Base-by-base conservation (phyloP, 768 basidiomycete species). In the Mycena metata region DNA sequence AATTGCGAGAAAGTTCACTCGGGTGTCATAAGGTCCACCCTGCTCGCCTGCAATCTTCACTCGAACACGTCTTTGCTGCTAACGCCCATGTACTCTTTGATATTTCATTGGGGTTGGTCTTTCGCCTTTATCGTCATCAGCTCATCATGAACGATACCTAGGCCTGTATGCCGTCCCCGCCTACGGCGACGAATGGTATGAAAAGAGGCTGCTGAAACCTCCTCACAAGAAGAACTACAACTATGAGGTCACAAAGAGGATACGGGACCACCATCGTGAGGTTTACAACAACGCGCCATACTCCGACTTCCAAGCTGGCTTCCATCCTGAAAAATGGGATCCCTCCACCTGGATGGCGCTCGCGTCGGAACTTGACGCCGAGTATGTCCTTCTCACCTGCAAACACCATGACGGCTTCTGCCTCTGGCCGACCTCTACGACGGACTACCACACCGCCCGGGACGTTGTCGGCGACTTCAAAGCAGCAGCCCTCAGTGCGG, bases 341-440 rank as follows among this genome's bases (percentile, higher is more conserved):
- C 59, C 46, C 9, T 49, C 59, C 2, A 41, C 13, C 5, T 60
- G 59, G 59, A 60, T 60, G 59, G 9, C 46, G 8, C 59, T 60
- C 45, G 59, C 59, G 12, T 24, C 41, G 33, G 11, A 50, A 15
- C 46, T 60, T 26, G 59, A 60, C 30, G 59, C 59, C 23, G 46
- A 49, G 11, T 60, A 49, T 24, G 59, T 49, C 24, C 46, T 60
- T 26, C 57, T 58, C 42, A 58, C 57, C 16, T 46, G 42, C 23
- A 58, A 58, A n/a, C 59, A 60, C 46, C 59, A 60, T 12, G 59
- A 60, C 47, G 59, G 59, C 19, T 60, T 47, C 33, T 60, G 59
- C 45, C 59, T 60, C 35, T 60, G 46, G 59, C 46, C 59, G 15
- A 60, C 59, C 35, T 17, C 46, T 19, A 60, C 59, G 12, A 60